Percentiles rank a stretch among this genome's conserved stretches.
phyloP scores from a whole-genome alignment of 495 filamentous ascomycete species.

The Pseudoneurospora amorphoporcata region DNA sequence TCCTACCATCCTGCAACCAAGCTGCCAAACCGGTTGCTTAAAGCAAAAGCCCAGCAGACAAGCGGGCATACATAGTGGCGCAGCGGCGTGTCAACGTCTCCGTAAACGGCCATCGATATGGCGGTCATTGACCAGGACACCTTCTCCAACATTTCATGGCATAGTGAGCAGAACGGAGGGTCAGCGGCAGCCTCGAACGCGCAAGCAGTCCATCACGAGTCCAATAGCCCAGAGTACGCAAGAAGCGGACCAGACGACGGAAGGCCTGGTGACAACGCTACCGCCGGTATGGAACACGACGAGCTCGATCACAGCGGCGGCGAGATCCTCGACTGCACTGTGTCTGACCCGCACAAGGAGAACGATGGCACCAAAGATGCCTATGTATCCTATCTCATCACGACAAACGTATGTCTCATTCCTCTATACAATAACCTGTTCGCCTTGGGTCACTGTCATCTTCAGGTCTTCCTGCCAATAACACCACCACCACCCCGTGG shows the following conservation, averaged over 20 bases:
- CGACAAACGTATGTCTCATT: conserved; percentile 60
- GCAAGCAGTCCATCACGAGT: conserved; percentile 4
- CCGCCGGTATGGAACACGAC: conserved; percentile 15
- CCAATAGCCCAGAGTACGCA: conserved; percentile 9
- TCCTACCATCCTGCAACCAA: not conserved
- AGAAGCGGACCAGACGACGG: conserved; percentile 13
- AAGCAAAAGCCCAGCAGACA: not conserved
- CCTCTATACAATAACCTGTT: not conserved
- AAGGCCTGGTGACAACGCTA: conserved; percentile 6
- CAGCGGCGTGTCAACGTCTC: not conserved
- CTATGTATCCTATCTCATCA: conserved; percentile 90
- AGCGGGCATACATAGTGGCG: not conserved
- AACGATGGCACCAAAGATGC: conserved; percentile 96
- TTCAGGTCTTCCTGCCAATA: not conserved
- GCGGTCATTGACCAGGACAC: conserved; percentile 39
- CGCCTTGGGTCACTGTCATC: not conserved
- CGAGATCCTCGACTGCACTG: conserved; percentile 72
- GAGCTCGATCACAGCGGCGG: conserved; percentile 62
- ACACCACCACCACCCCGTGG: not conserved
- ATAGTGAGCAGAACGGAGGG: conserved; percentile 24
- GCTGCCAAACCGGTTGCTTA: not conserved
- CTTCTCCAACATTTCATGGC: conserved; percentile 43
- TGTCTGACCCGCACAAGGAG: conserved; percentile 77
- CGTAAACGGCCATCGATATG: conserved; percentile 17
- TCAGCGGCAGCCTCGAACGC: conserved; percentile 5